phyloP scores from a whole-genome alignment of 2,329 filamentous ascomycete species.

The Tympanopsis confertula region DNA sequence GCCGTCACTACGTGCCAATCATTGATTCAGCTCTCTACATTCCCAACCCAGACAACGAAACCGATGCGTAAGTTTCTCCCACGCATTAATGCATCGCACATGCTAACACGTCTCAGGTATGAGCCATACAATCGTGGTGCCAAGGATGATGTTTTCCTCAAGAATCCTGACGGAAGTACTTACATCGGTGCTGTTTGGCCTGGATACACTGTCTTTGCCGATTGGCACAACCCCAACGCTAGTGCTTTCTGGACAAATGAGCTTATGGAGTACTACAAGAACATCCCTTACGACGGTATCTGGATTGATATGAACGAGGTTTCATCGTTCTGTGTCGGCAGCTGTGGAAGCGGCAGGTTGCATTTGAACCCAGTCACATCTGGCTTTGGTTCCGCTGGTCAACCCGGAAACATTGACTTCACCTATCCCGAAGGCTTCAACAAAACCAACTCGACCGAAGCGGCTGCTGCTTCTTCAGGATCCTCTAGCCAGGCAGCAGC shows the following conservation, averaged over 20 bases:
- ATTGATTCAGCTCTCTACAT: constrained; percentile 62
- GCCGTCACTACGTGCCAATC: constrained; percentile 64
- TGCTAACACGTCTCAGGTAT: constrained; percentile 18
- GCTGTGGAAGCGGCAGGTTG: constrained; percentile 55
- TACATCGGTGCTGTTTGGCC: constrained; percentile 63
- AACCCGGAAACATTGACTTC: constrained; percentile 45
- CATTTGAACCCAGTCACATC: constrained; percentile 59
- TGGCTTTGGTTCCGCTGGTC: constrained; percentile 52
- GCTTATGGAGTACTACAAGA: constrained; percentile 41
- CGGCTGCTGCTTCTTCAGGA: constrained; percentile 42
- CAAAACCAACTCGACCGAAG: constrained; percentile 56
- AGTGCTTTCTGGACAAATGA: constrained; percentile 59
- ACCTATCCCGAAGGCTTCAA: constrained; percentile 61
- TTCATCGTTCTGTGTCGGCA: constrained; percentile 57
- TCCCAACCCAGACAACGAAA: constrained; percentile 58
- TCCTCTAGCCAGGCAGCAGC: constrained; percentile 34
- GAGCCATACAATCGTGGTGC: constrained; percentile 47
- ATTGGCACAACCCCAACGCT: constrained; percentile 58
- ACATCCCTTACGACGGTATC: constrained; percentile 36
- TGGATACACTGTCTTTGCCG: constrained; percentile 56
- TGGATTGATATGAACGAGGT: constrained; percentile 51
- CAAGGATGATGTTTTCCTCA: constrained; percentile 37
- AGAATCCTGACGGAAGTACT: constrained; percentile 43
- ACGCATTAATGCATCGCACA: constrained; percentile 5
- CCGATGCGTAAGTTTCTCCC: constrained; percentile 41